Percentiles rank a stretch among this genome's conserved stretches.
Evolutionary conservation across 352 stramenopile genomes (phyloP).

Genomic region (Globisporangium parvum): DNA sequence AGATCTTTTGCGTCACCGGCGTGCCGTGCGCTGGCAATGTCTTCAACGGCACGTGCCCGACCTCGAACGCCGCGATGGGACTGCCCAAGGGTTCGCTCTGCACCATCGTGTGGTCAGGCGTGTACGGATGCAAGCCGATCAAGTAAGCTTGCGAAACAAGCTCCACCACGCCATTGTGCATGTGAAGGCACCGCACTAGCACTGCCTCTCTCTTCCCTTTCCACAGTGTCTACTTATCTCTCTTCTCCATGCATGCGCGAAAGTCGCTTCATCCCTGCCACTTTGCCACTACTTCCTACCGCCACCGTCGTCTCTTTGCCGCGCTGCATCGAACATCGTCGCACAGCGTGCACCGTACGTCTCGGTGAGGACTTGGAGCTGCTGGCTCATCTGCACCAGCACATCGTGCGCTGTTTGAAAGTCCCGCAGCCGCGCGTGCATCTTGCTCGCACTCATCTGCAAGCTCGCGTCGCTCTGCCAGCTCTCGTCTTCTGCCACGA

Average conservation of each 20-base stretch:
- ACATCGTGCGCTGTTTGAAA: constrained; percentile 34
- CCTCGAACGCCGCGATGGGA: constrained; percentile 2
- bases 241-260: background rate
- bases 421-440: constrained; percentile 26
- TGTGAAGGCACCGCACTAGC: background rate
- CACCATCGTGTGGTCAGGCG: constrained; percentile 4
- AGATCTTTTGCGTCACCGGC: constrained; percentile 16
- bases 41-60: constrained; percentile 5
- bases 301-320: background rate
- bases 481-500: constrained; percentile 42
- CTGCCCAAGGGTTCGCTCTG: constrained; percentile 11
- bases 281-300: background rate
- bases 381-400: constrained; percentile 25
- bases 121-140: constrained; percentile 13
- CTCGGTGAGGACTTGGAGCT: constrained; percentile 32
- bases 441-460: constrained; percentile 19
- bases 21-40: constrained; percentile 11
- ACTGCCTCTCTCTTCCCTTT: background rate
- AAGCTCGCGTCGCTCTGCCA: constrained; percentile 40
- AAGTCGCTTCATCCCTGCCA: no score
- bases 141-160: constrained; percentile 1
- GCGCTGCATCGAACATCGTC: constrained; percentile 17
- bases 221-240: no score
- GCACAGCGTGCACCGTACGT: constrained; percentile 22
- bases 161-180: no score